Percentiles rank a stretch among this genome's conserved stretches.
Conservation (phyloP, 2,329 filamentous ascomycete species). For the Neocucurbitaria cava region DNA sequence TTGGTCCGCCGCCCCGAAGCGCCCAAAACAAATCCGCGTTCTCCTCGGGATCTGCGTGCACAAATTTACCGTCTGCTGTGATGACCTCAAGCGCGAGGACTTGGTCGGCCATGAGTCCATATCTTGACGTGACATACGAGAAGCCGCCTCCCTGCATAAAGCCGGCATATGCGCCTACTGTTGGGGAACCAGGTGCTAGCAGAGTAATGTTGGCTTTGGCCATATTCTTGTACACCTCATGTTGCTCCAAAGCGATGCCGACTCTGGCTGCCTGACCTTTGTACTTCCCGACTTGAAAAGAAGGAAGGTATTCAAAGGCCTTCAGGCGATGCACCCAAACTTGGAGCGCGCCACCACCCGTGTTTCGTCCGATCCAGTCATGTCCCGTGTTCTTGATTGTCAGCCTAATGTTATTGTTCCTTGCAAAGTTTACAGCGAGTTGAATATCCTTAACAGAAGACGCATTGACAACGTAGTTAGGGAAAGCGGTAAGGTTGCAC, state of each 20-base stretch:
- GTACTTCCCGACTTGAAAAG: slow-evolving; percentile 26
- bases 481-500: slow-evolving; percentile 30
- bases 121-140: slow-evolving; percentile 54
- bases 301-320: slow-evolving; percentile 32
- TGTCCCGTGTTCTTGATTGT: slow-evolving; percentile 44
- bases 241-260: slow-evolving; percentile 32
- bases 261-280: slow-evolving; percentile 32
- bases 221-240: slow-evolving; percentile 32
- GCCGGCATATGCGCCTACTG: slow-evolving; percentile 56
- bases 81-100: slow-evolving; percentile 34
- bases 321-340: slow-evolving; percentile 37
- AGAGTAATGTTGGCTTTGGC: slow-evolving; percentile 27
- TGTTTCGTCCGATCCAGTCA: slow-evolving; percentile 34
- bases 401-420: slow-evolving; percentile 38
- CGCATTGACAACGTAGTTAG: slow-evolving; percentile 34
- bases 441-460: slow-evolving; percentile 35
- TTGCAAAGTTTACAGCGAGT: slow-evolving; percentile 39
- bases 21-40: slow-evolving; percentile 41
- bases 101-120: slow-evolving; percentile 42
- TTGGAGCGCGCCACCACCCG: slow-evolving; percentile 36
- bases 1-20: slow-evolving; percentile 39
- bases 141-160: slow-evolving; percentile 60
- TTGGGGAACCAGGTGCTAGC: slow-evolving; percentile 34
- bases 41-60: slow-evolving; percentile 26
- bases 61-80: slow-evolving; percentile 33